Base-by-base conservation (phyloP, 345 rosid genomes). In the Acer campestre region DNA sequence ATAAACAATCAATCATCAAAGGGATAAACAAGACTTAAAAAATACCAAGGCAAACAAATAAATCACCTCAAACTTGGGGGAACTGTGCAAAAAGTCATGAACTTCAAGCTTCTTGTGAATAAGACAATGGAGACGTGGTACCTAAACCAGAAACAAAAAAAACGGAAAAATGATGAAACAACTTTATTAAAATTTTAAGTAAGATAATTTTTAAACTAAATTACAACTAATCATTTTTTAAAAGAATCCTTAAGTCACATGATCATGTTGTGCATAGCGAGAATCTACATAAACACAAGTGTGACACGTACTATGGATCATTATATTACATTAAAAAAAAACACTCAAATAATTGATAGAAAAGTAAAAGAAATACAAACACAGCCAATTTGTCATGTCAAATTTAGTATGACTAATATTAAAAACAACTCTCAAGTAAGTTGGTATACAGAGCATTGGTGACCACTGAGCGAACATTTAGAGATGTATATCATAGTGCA, bases 71-170 rank as follows among this genome's bases (percentile, higher is more conserved):
- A 80, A 73, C 29, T n/a, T 56, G 14, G 89, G 85, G 76, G 85
- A 83, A 73, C 81, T 71, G 2, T 40, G 83, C 73, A 96, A 84
- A 79, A 90, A 92, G 81, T 96, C 92, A 20, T 73, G 80, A 74
- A 80, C 75, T 69, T 82, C 89, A 73, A 96, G 98, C 89, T 92
- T 96, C 87, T 90, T 86, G 76, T 90, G 92, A 76, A 94, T 29
- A 51, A 94, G 69, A 80, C 99, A 96, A 77, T 96, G 99, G 74
- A 96, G 91, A 61, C 93, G 90, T 74, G 98, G 99, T 35, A 96
- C 95, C 90, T 91, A 79, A 44, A 83, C 51, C 44, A 53, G 35
- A 79, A 73, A 29, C 2, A 75, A 64, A 75, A 64, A n/a, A 84
- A 23, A 49, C n/a, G 27, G 35, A 27, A 10, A 16, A 35, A 20